Base-by-base conservation (phyloP, 371 early-diverging fungal genomes). In the Batkoa obscura region DNA sequence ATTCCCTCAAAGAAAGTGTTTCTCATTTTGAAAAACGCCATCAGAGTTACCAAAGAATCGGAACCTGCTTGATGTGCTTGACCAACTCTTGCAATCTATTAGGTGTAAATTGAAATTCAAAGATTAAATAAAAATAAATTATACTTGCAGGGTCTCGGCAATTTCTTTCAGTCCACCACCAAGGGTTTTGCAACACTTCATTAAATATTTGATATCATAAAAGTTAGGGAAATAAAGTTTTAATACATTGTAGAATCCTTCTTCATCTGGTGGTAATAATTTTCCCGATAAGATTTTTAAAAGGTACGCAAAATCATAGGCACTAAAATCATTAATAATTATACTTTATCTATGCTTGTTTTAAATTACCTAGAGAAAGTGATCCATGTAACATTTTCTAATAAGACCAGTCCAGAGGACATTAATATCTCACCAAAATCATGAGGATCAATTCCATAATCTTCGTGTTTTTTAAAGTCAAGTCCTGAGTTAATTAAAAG, bases 1-100 rank as follows among this genome's bases (percentile, higher is more conserved):
- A 67, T 71, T 66, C 88, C 87, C 57, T 95, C 93, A 72, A 98
- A 96, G 69, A 86, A 88, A 60, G 83, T 84, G 66, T 90, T 83
- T 55, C 89, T 80, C 83, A 99, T 86, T 64, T 91, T 88, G 71
- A 98, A 99, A 62, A 99, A 99, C 9, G 92, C 88, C 50, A 86
- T 76, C 32, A 86, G 83, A 5, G 99, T 99, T 59, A 99, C 67
- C 50, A 98, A 71, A 60, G 94, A 88, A 72, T 99, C 99, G 64
- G 93, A 92, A 13, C 99, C 99, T 35, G 99, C 99, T 69, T 99
- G 99, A 71, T 99, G 99, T 73, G 97, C 97, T 36, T 90, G 85
- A 5, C 99, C 99, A 50, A 94, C 84, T 48, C 99, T 75, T 53
- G 82, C 65, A 56, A 93, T 83, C 78, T 84, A 60, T 2, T 59